Percentiles rank a stretch among this genome's conserved stretches.
These are phyloP conservation scores for Rhodotorula sp. DNA, from an alignment of 1,284 basidiomycete genomes.

Conservation along the genomic window DNA sequence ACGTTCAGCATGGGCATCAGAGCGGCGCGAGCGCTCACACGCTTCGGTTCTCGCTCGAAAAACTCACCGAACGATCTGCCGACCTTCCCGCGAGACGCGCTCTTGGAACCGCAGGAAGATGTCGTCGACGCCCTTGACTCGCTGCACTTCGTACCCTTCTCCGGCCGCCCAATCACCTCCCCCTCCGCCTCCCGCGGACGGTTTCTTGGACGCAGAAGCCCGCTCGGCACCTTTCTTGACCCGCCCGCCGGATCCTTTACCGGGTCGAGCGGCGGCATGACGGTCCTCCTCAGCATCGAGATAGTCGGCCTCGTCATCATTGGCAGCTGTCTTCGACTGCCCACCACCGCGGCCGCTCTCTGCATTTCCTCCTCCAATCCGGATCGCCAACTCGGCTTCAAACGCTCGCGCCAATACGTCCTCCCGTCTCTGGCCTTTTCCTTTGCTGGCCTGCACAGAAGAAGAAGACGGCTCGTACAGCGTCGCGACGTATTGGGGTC, in stretches of 20 bases:
- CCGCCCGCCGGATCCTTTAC: conserved; percentile 29
- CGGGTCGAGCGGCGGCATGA: conserved; percentile 2
- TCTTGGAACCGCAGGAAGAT: conserved; percentile 75
- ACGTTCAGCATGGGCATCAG: neutral
- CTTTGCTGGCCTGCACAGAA: conserved; percentile 5
- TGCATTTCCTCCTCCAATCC: neutral
- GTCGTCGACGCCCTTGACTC: conserved; percentile 62
- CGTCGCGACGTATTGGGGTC: conserved; percentile 41
- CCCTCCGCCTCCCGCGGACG: neutral
- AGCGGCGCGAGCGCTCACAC: neutral
- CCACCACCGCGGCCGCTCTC: neutral
- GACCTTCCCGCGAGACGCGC: conserved; percentile 63
- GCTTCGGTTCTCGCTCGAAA: too few relatives aligned
- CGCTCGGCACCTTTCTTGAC: conserved; percentile 24
- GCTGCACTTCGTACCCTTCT: conserved; percentile 73
- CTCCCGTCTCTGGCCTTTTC: conserved; percentile 5
- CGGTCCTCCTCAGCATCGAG: conserved; percentile 22
- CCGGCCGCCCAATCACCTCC: conserved; percentile 54
- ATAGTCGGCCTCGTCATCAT: neutral
- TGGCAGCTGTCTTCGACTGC: neutral
- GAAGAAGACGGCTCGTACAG: conserved; percentile 33
- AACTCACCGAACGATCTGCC: conserved; percentile 71
- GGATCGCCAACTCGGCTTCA: conserved; percentile 1
- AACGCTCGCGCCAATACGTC: conserved; percentile 28
- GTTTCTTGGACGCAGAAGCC: conserved; percentile 3